Evolutionary conservation across 208 protist genomes (phyloP), one percentile per base, ranked within the genome.

Genomic region (Trypanosoma lewisi): DNA sequence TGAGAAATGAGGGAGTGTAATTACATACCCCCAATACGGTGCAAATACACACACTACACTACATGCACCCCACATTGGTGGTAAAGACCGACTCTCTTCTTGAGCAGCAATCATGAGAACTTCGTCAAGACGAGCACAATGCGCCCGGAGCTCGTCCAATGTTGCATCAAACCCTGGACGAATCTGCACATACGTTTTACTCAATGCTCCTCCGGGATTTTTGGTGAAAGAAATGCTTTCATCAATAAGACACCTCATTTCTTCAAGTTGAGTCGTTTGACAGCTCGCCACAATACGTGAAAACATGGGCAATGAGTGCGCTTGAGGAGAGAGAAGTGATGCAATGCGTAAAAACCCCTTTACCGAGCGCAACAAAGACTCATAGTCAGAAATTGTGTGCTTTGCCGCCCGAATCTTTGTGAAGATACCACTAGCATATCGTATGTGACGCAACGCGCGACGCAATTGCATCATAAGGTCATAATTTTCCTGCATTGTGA

Each of bases 321-420:
- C 69, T 6, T 44, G 31, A 34, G 61, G 54, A n/a, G 52, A 54
- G 37, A 75, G 63, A 41, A 54, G 27, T 1, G 45, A 64, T 36
- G 62, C 42, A 48, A 75, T 63, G n/a, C 42, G 55, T 0, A 92
- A 62, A 8, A 85, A 55, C 3, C 73, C 77, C 4, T 60, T 62
- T 14, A 89, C 64, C 17, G 75, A 85, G 1, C 73, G 70, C 25
- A 87, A 63, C 27, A 95, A 76, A 1, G 66, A 73, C n/a, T 80
- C 72, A 59, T 92, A 95, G 59, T 90, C 78, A 45, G 39, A 57
- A 9, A 59, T 74, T 55, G 62, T 65, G n/a, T 78, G 79, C n/a
- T 70, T 75, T 30, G 82, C 81, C 9, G 70, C 64, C 4, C 85
- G 78, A 66, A 95, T 87, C 31, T 79, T 69, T 41, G 84, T 93